A percentile compares a stretch with the other conserved stretches of the same genome.
phyloP scores from a whole-genome alignment of 1,139 yeast species.

The Taiozyma onychis region DNA sequence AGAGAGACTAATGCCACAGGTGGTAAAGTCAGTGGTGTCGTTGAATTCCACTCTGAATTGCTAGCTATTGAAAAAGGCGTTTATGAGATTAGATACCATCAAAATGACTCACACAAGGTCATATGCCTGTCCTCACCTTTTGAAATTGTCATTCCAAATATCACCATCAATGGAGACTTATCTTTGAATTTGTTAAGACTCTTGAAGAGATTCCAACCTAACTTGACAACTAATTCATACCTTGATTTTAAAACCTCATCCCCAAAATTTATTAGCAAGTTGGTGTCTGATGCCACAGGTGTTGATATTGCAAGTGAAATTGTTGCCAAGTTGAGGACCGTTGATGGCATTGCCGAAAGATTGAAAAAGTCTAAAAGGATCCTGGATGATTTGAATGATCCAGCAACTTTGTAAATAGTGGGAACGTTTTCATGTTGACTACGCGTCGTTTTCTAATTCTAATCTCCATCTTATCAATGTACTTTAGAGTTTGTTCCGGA shows the following conservation, averaged over 20 bases:
- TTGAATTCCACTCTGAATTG: conserved; percentile 44
- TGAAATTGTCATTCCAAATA: conserved; percentile 44
- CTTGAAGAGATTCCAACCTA: conserved; percentile 19
- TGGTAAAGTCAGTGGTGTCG: conserved; percentile 39
- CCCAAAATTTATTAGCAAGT: conserved; percentile 22
- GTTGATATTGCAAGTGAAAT: conserved; percentile 31
- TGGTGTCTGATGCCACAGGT: conserved; percentile 24
- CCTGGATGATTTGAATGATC: conserved; percentile 23
- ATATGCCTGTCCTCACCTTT: conserved; percentile 66
- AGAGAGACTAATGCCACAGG: conserved; percentile 25
- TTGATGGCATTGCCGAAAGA: conserved; percentile 26
- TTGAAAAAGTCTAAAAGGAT: conserved; percentile 28
- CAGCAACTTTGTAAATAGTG: background rate
- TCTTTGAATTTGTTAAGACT: conserved; percentile 17
- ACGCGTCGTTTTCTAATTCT: background rate
- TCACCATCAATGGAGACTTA: conserved; percentile 34
- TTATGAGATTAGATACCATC: conserved; percentile 74
- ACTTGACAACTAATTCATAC: conserved; percentile 16
- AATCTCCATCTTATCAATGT: no score
- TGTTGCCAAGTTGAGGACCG: conserved; percentile 28
- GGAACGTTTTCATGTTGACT: background rate
- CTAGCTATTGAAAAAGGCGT: conserved; percentile 68
- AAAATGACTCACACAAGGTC: conserved; percentile 66
- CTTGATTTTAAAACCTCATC: conserved; percentile 21
- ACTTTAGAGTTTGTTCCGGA: no score